Base-by-base conservation (phyloP, 2,329 filamentous ascomycete species). In the Claviceps sp. region DNA sequence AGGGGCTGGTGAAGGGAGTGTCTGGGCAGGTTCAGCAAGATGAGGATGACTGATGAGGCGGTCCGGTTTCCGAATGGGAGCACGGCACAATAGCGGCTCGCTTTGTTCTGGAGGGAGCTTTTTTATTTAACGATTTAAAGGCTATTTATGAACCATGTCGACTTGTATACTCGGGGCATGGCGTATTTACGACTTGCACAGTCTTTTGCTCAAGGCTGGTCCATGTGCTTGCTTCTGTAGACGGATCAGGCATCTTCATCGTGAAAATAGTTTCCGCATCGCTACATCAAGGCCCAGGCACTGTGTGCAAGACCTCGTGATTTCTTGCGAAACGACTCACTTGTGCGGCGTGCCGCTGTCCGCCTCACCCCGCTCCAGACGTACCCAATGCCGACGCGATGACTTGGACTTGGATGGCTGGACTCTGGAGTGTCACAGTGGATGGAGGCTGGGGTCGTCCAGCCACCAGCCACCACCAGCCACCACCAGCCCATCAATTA, bases 51-150 rank as follows among this genome's bases (percentile, higher is more conserved):
- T 88, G 59, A 64, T 95, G 46, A 80, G 89, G 63, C 79, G 83
- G 62, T 69, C 94, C 2, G 85, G 88, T 63, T 75, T 68, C 94
- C 2, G 86, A 88, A 63, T 75, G 84, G 13, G 86, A 91, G 62
- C 86, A 93, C 58, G 74, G 86, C 6, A 81, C 88, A 63, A 72
- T 34, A 72, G 54, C 61, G 66, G 7, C 60, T 81, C n/a, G 66
- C 69, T 24, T 65, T 67, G 1, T 34, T 34, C 30, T 34, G 30
- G 30, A 11, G 9, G 30, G 30, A 34, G 9, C 30, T 34, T 34
- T 34, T 3, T 34, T 34, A 11, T 34, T 34, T 34, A 71, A 76
- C 46, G 70, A 76, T 45, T 70, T 73, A 4, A 63, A 51, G 14
- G 52, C 49, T 2, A 54, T 54, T 9, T 54, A 54, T 16, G 49